Percentiles rank a stretch among this genome's conserved stretches.
Conservation (phyloP, 2,329 filamentous ascomycete genomes). For the Alternaria brassicae region DNA sequence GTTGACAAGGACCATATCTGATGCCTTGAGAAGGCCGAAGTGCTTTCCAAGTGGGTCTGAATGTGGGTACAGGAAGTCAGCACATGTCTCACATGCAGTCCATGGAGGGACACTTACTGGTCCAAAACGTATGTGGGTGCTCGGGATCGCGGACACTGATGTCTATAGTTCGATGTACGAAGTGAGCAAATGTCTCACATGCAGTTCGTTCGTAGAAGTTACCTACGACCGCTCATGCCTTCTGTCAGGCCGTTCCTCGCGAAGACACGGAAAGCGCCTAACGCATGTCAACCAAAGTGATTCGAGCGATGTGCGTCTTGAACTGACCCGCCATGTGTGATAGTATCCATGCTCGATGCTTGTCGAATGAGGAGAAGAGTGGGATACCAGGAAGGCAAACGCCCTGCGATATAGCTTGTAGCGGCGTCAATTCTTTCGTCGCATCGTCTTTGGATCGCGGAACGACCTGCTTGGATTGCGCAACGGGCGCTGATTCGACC, state of each 20-base stretch:
- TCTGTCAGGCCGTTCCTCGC: constrained; percentile 70
- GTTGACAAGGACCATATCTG: constrained; percentile 72
- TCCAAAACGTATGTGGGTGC: constrained; percentile 69
- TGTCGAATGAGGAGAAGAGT: constrained; percentile 59
- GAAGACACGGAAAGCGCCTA: constrained; percentile 69
- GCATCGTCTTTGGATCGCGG: constrained; percentile 29
- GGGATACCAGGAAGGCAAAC: constrained; percentile 62
- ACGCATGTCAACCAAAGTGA: neutral
- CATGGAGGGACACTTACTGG: too few relatives aligned
- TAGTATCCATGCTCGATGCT: constrained; percentile 69
- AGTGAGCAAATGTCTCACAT: neutral
- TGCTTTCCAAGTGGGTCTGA: constrained; percentile 68
- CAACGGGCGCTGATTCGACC: constrained; percentile 11
- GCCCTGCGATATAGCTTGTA: constrained; percentile 57
- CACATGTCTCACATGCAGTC: too few relatives aligned
- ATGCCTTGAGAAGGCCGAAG: constrained; percentile 69
- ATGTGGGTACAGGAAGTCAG: too few relatives aligned
- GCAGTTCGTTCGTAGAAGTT: neutral
- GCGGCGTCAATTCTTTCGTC: constrained; percentile 39
- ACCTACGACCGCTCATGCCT: constrained; percentile 60
- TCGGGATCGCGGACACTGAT: constrained; percentile 73
- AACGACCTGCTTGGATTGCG: constrained; percentile 28
- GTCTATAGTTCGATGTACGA: constrained; percentile 40
- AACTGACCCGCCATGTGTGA: constrained; percentile 64
- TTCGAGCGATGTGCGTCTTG: neutral